phyloP scores from a whole-genome alignment of 306 rosid species.

The Malus orientalis region DNA sequence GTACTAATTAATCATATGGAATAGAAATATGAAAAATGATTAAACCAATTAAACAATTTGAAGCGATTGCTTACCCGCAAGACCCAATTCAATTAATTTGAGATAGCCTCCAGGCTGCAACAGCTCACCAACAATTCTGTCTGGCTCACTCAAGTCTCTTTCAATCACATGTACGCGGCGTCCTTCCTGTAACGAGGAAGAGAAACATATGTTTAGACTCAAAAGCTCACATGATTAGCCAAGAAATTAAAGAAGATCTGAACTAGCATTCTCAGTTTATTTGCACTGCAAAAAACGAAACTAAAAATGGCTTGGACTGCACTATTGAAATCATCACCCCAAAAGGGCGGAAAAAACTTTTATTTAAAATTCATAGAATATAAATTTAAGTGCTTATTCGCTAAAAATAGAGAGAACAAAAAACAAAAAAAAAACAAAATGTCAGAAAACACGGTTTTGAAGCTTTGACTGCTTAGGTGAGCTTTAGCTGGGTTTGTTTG shows the following conservation, averaged over 20 bases:
- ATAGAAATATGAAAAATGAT: neutral
- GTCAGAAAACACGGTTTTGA: neutral
- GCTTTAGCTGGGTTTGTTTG: neutral
- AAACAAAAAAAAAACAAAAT: neutral
- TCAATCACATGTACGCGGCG: conserved; percentile 63
- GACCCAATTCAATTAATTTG: conserved; percentile 60
- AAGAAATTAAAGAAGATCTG: neutral
- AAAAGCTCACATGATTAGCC: neutral
- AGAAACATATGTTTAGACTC: neutral
- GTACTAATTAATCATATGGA: neutral
- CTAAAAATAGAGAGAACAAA: neutral
- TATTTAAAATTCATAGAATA: neutral
- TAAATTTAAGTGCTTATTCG: neutral
- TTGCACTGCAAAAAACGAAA: neutral
- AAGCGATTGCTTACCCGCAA: conserved; percentile 45
- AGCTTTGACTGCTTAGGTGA: neutral
- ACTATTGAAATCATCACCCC: neutral
- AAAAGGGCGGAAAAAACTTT: neutral
- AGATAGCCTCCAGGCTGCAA: conserved; percentile 90
- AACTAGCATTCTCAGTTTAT: neutral
- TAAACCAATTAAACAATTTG: neutral
- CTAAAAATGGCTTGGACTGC: neutral
- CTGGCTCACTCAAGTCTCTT: conserved; percentile 75
- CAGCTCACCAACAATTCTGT: conserved; percentile 78
- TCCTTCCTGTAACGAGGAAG: conserved; percentile 48